Evolutionary conservation across 179 eudicot species (phyloP), one percentile per base, ranked within the genome.

Genomic region (Carnegiea gigantea): DNA sequence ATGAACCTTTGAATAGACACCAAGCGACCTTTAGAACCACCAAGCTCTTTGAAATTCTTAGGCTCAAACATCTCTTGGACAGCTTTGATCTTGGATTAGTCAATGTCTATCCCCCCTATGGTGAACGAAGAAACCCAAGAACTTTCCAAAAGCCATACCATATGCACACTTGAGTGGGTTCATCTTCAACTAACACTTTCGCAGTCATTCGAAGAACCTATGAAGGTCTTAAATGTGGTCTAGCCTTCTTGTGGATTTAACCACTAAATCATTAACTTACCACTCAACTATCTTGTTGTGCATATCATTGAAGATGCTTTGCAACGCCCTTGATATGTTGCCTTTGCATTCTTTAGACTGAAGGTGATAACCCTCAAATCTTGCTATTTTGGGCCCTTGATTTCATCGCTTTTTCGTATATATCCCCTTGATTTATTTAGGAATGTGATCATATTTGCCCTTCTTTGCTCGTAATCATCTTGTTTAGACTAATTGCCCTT

Each of bases 111-210:
- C 6, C 6, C 6, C 43, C 6, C 6, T 38, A 6, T 68, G 44
- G 7, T 23, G 5, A 13, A 79, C 76, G 1, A 79, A 18, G 20
- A 79, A 40, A 49, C 51, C 81, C 26, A 68, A 20, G n/a, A 79
- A 68, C 5, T 79, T 79, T 68, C 65, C 48, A 7, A 20, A 68
- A 1, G 75, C 44, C 24, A 79, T 60, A 11, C 77, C 57, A n/a
- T 21, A 74, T 7, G 57, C 57, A 12, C 30, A 74, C 20, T 74
- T 74, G 20, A 74, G 59, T 1, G 81, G 81, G 21, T 79, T 79
- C 81, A 68, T 79, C 44, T 70, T 79, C 6, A 79, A n/a, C 44
- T 70, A 26, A 18, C 59, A n/a, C 3, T 20, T 79, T 11, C 75
- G 21, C 5, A 75, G n/a, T 26, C 64, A n/a, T 15, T 75, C 40